These are phyloP conservation scores for Cercospora berteroae DNA, from an alignment of 2,329 filamentous ascomycete species.

Conservation along the genomic window DNA sequence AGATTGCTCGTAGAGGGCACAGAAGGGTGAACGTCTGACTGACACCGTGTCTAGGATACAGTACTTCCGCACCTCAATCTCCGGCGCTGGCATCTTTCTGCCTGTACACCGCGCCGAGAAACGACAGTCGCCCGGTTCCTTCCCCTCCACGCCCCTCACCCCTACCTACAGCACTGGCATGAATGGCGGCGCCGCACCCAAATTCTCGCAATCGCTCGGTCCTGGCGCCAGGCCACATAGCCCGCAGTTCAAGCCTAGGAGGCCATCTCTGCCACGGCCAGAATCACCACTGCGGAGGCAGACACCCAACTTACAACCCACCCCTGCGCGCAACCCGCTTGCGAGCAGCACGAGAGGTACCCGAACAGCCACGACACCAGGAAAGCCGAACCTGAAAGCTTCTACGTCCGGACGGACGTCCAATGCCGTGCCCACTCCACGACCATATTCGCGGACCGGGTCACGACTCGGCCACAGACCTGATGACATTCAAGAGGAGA, in stretches of 20 bases:
- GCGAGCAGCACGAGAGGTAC: slow-evolving; percentile 52
- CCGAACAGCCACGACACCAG: slow-evolving; percentile 47
- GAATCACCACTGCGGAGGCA: slow-evolving; percentile 75
- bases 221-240: slow-evolving; percentile 67
- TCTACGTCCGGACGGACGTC: slow-evolving; percentile 56
- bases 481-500: slow-evolving; percentile 42
- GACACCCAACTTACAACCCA: slow-evolving; percentile 55
- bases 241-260: slow-evolving; percentile 67
- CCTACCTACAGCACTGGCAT: slow-evolving; percentile 57
- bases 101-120: slow-evolving; percentile 77
- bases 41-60: slow-evolving; percentile 15
- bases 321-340: slow-evolving; percentile 57
- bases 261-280: slow-evolving; percentile 79
- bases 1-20: neutral
- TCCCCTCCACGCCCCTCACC: slow-evolving; percentile 68
- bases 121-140: slow-evolving; percentile 59
- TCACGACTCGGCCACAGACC: slow-evolving; percentile 47
- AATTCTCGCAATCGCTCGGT: slow-evolving; percentile 86
- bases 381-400: slow-evolving; percentile 32
- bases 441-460: slow-evolving; percentile 49
- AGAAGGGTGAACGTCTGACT: neutral
- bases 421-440: slow-evolving; percentile 36
- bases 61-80: slow-evolving; percentile 78
- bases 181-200: slow-evolving; percentile 48
- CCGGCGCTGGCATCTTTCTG: slow-evolving; percentile 89